Evolutionary conservation across 148 eudicot species (phyloP).

Genomic region (Silene latifolia): DNA sequence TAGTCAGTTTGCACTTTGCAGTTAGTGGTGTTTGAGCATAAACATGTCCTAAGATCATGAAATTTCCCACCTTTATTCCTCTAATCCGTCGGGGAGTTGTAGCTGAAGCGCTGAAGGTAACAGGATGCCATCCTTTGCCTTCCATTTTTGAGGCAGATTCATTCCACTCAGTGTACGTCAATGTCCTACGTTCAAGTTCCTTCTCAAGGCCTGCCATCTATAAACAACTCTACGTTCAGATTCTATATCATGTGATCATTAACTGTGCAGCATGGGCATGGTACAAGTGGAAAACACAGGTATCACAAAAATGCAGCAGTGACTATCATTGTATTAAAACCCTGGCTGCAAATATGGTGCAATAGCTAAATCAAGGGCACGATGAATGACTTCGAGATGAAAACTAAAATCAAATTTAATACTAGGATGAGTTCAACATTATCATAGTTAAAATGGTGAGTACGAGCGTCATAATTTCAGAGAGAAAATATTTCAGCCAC

Average conservation of each 20-base stretch:
- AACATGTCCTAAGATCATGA: not conserved
- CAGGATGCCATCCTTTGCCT: slow-evolving; percentile 85
- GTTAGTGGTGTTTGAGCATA: not conserved
- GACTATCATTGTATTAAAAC: not conserved
- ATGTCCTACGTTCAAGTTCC: slow-evolving; percentile 80
- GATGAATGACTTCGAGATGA: too few relatives aligned
- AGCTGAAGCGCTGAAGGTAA: slow-evolving; percentile 66
- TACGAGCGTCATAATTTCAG: not conserved
- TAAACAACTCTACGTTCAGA: slow-evolving; percentile 13
- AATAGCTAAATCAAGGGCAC: too few relatives aligned
- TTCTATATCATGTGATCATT: not conserved
- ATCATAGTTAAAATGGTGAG: not conserved
- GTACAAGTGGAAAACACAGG: not conserved
- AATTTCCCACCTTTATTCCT: slow-evolving; percentile 54
- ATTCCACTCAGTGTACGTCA: slow-evolving; percentile 83
- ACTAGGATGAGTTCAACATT: not conserved
- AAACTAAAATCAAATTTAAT: too few relatives aligned
- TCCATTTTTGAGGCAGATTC: slow-evolving; percentile 58
- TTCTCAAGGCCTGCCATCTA: slow-evolving; percentile 77
- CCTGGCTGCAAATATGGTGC: not conserved
- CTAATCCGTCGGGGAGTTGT: slow-evolving; percentile 53
- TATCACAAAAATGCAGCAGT: not conserved
- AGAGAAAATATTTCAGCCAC: not conserved
- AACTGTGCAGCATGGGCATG: not conserved
- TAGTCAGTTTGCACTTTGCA: not conserved